Evolutionary conservation across 2,329 filamentous ascomycete genomes (phyloP).

Genomic region (Cladosporium sp.): DNA sequence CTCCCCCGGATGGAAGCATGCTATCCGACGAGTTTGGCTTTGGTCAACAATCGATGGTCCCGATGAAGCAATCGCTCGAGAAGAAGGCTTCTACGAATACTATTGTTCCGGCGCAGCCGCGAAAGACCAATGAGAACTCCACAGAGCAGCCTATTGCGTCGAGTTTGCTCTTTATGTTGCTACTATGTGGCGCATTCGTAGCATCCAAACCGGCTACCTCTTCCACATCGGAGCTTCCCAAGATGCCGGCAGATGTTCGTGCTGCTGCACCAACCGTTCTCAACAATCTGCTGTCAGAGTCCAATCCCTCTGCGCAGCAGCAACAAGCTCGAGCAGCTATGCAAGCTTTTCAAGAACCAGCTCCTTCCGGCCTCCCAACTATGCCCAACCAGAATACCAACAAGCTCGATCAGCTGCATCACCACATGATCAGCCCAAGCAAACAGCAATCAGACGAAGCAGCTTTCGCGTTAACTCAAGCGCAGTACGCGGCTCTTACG

Average conservation of each 20-base stretch:
- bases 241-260: conserved; percentile 77
- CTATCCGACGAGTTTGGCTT: conserved; percentile 55
- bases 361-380: conserved; percentile 25
- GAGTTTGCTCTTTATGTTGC: conserved; percentile 86
- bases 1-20: conserved; percentile 52
- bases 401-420: conserved; percentile 44
- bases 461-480: conserved; percentile 79
- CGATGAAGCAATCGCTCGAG: conserved; percentile 27
- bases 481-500: conserved; percentile 79
- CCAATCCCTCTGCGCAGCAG: conserved; percentile 42
- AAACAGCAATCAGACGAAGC: conserved; percentile 87
- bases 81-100: conserved; percentile 29
- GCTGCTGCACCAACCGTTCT: conserved; percentile 75
- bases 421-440: conserved; percentile 58
- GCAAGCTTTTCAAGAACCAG: conserved; percentile 25
- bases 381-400: conserved; percentile 17
- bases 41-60: conserved; percentile 41
- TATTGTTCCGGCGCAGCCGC: conserved; percentile 37
- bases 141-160: conserved; percentile 67
- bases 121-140: conserved; percentile 40
- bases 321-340: conserved; percentile 10
- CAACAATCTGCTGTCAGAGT: conserved; percentile 79
- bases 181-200: conserved; percentile 94
- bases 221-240: conserved; percentile 69
- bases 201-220: conserved; percentile 78